phyloP scores from a whole-genome alignment of 78 protist genomes.

The Isochrysis galbana region DNA sequence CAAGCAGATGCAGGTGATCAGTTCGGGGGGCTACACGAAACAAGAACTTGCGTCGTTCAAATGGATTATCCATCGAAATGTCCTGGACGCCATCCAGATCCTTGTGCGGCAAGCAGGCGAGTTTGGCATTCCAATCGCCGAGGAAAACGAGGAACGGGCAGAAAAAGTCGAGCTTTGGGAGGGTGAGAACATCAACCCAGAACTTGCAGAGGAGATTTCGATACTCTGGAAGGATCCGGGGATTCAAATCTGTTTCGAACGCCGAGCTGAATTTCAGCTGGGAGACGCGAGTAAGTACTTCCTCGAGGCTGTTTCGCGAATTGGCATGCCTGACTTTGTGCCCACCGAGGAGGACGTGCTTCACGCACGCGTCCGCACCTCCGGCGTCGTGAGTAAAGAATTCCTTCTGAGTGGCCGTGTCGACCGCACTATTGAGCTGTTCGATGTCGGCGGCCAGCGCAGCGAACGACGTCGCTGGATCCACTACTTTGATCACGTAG shows the following conservation, averaged over 20 bases:
- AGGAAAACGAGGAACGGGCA: slow-evolving; percentile 29
- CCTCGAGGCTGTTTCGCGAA: slow-evolving; percentile 49
- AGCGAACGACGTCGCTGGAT: slow-evolving; percentile 81
- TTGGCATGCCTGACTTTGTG: slow-evolving; percentile 68
- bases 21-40: slow-evolving; percentile 74
- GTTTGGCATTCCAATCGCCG: background rate
- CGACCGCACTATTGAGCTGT: slow-evolving; percentile 40
- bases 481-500: slow-evolving; percentile 75
- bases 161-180: slow-evolving; percentile 5
- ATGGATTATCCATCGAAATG: slow-evolving; percentile 69
- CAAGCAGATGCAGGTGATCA: slow-evolving; percentile 87
- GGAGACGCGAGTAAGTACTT: slow-evolving; percentile 85
- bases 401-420: background rate
- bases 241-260: slow-evolving; percentile 65
- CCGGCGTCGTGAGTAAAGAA: slow-evolving; percentile 67
- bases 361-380: slow-evolving; percentile 87
- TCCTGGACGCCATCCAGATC: slow-evolving; percentile 61
- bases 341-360: slow-evolving; percentile 90
- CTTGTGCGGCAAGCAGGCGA: slow-evolving; percentile 33
- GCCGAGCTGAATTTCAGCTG: slow-evolving; percentile 83
- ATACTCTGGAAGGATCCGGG: slow-evolving; percentile 81
- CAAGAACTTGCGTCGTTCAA: slow-evolving; percentile 61
- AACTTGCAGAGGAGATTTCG: slow-evolving; percentile 51
- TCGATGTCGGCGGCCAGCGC: slow-evolving; percentile 86
- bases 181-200: slow-evolving; percentile 26